Evolutionary conservation across 2,329 filamentous ascomycete species (phyloP).

Genomic region (Periconia macrospinosa): DNA sequence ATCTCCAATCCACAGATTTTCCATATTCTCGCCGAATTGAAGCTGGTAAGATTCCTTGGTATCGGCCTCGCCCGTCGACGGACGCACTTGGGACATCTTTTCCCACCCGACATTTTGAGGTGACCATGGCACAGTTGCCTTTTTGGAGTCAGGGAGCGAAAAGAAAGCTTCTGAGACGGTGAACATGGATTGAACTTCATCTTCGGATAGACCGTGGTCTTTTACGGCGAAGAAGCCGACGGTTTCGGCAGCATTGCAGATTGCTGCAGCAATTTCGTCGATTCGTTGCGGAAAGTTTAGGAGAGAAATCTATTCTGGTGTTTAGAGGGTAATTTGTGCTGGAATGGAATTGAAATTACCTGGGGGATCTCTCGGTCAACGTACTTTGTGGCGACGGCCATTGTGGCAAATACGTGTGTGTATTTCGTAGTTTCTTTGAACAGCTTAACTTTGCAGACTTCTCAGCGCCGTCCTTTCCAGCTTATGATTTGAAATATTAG

Average conservation of each 20-base stretch:
- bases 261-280: constrained; percentile 53
- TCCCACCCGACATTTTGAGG: constrained; percentile 62
- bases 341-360: background rate
- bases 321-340: background rate
- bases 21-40: constrained; percentile 58
- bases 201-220: constrained; percentile 53
- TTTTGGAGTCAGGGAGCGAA: constrained; percentile 52
- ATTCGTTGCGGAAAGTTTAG: constrained; percentile 54
- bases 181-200: constrained; percentile 55
- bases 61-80: constrained; percentile 59
- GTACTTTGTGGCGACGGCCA: constrained; percentile 1
- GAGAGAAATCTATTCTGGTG: constrained; percentile 47
- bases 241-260: constrained; percentile 56
- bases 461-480: background rate
- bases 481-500: background rate
- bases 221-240: constrained; percentile 60
- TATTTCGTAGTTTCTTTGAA: too few relatives aligned
- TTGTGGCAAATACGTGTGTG: background rate
- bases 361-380: constrained; percentile 3
- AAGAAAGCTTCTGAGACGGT: constrained; percentile 55
- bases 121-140: constrained; percentile 57
- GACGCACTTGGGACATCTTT: constrained; percentile 58
- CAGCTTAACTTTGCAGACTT: background rate
- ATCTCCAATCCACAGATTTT: constrained; percentile 54
- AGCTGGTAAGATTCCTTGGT: constrained; percentile 63